Conservation (phyloP, 495 filamentous ascomycete genomes). For the Penicillium paradoxum region DNA sequence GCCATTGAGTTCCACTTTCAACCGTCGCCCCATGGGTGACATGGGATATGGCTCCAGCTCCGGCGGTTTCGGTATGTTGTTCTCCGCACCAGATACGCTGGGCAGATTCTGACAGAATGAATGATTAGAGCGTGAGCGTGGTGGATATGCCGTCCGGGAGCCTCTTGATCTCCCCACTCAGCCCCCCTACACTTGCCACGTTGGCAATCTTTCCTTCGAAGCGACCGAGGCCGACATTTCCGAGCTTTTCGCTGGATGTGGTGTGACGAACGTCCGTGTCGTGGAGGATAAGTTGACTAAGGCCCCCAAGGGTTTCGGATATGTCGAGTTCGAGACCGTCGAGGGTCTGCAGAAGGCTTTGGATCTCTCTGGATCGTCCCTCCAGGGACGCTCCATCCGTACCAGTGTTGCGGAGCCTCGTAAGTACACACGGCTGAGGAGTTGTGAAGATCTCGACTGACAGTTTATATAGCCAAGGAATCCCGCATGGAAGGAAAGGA, state of each 20-base stretch:
- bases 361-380: constrained; percentile 68
- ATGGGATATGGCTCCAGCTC: constrained; percentile 42
- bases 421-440: constrained; percentile 40
- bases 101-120: constrained; percentile 14
- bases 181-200: constrained; percentile 90
- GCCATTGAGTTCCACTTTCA: constrained; percentile 33
- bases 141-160: constrained; percentile 68
- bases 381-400: constrained; percentile 82
- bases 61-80: constrained; percentile 18
- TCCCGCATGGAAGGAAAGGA: constrained; percentile 42
- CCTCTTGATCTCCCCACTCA: constrained; percentile 80
- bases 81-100: background rate
- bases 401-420: constrained; percentile 84
- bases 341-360: constrained; percentile 91
- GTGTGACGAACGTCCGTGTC: constrained; percentile 83
- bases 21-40: constrained; percentile 43
- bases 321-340: constrained; percentile 85
- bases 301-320: constrained; percentile 95
- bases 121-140: constrained; percentile 36
- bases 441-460: constrained; percentile 21
- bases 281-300: constrained; percentile 90
- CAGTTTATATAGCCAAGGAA: constrained; percentile 63
- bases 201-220: constrained; percentile 95
- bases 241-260: constrained; percentile 79
- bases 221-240: constrained; percentile 73